Conservation (phyloP, 352 stramenopile genomes). For the Phytophthora capsici region DNA sequence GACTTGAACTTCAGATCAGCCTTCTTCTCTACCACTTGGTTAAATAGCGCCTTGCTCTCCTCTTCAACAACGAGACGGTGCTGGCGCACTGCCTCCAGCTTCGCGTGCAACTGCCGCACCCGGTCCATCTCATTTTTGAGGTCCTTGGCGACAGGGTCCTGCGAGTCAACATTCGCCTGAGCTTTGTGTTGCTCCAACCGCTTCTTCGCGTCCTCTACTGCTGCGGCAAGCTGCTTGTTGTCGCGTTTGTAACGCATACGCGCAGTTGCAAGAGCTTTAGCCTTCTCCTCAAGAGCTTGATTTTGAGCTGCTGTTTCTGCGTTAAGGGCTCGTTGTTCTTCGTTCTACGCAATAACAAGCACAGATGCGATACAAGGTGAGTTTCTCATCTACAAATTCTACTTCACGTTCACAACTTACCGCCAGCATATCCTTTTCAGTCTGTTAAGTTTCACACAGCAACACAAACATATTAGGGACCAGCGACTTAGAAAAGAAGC, state of each 20-base stretch:
- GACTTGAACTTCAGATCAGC: constrained; percentile 90
- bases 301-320: constrained; percentile 85
- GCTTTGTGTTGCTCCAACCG: constrained; percentile 82
- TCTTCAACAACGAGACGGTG: constrained; percentile 88
- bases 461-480: constrained; percentile 16
- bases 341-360: constrained; percentile 58
- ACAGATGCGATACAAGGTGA: constrained; percentile 4
- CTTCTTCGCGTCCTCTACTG: constrained; percentile 85
- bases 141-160: constrained; percentile 83
- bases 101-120: constrained; percentile 81
- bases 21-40: constrained; percentile 90
- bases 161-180: constrained; percentile 71
- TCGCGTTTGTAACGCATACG: constrained; percentile 91
- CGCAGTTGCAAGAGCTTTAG: constrained; percentile 85
- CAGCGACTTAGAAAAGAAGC: neutral
- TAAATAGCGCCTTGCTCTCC: constrained; percentile 91
- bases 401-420: constrained; percentile 38
- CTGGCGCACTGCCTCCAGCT: constrained; percentile 85
- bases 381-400: neutral
- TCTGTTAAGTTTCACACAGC: constrained; percentile 46
- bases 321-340: constrained; percentile 88
- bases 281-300: constrained; percentile 87
- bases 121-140: constrained; percentile 89
- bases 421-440: constrained; percentile 87
- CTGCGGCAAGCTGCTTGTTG: constrained; percentile 79